A percentile compares a stretch with the other conserved stretches of the same genome.
phyloP scores from a whole-genome alignment of 495 filamentous ascomycete genomes.

The Penicillium bialowiezense region DNA sequence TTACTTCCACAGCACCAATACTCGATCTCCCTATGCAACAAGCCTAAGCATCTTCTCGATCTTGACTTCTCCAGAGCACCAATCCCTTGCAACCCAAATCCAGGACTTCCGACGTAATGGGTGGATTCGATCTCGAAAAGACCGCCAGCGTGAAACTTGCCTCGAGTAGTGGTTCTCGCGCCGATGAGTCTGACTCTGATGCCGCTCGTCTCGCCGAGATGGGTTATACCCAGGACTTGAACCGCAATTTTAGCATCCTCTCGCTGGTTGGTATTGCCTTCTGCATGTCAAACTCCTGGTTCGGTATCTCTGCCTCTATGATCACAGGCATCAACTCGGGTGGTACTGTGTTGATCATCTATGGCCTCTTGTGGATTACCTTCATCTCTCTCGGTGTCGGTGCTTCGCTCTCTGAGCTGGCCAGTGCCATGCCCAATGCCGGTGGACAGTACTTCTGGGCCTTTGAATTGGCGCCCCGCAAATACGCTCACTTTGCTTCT shows the following conservation, averaged over 20 bases:
- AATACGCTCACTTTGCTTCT: slow-evolving; percentile 48
- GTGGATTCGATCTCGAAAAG: slow-evolving; percentile 24
- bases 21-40: slow-evolving; percentile 3
- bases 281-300: slow-evolving; percentile 65
- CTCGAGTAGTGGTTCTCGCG: slow-evolving; percentile 12
- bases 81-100: background rate
- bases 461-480: slow-evolving; percentile 53
- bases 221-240: slow-evolving; percentile 58
- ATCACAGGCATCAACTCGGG: slow-evolving; percentile 60
- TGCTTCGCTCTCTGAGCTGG: slow-evolving; percentile 55
- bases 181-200: slow-evolving; percentile 27
- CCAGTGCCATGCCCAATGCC: slow-evolving; percentile 57
- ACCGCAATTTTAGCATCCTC: slow-evolving; percentile 55
- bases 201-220: slow-evolving; percentile 43
- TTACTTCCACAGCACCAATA: background rate
- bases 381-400: slow-evolving; percentile 54
- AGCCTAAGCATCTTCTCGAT: background rate
- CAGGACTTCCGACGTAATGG: slow-evolving; percentile 9
- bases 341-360: slow-evolving; percentile 59
- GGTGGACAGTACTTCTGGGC: slow-evolving; percentile 67
- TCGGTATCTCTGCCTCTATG: slow-evolving; percentile 57
- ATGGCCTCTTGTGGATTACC: slow-evolving; percentile 56
- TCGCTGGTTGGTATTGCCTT: slow-evolving; percentile 59
- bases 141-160: slow-evolving; percentile 19
- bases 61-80: background rate